Evolutionary conservation across 1,284 basidiomycete species (phyloP), one percentile per base, ranked within the genome.

Genomic region (Rhodotorula sp.): DNA sequence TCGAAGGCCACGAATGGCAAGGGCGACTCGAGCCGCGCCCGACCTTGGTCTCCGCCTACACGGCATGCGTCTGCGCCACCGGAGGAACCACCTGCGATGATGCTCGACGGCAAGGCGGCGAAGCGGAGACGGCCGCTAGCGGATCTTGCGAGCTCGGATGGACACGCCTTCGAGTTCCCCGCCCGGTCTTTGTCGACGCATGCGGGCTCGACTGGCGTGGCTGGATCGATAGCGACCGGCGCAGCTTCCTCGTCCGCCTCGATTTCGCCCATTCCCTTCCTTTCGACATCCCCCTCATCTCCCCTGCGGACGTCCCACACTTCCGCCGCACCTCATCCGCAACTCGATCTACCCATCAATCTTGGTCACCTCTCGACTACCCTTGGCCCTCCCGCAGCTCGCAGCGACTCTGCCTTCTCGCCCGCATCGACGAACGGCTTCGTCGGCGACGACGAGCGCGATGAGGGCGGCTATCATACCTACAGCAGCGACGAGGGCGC

Each of bases 51-150:
- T 0, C 69, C 69, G 2, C 72, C 72, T 1, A 24, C 56, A 1
- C 69, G 69, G 0, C 66, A 68, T 26, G 67, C 72, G 13, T 73
- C 72, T 4, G 65, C 65, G 7, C 69, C 72, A 2, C 69, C 72
- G 1, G 72, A 73, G 16, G 72, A 73, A 10, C 37, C 28, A 2
- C 56, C 56, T 3, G 56, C 40, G 40, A 6, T 44, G 40, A 18
- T 44, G 40, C 40, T 44, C 40, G 40, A 44, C 11, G 16, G 40
- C 40, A 44, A 44, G 40, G 40, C 40, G 40, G 40, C 40, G 40
- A 44, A 44, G 40, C 40, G 40, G 47, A 24, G 50, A 51, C 50
- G 50, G 28, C n/a, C 50, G 50, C 50, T 51, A 28, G n/a, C 24
- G 11, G n/a, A n/a, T 51, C 50, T 51, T 22, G 24, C 50, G 7